Evolutionary conservation across 768 basidiomycete genomes (phyloP).

Genomic region (Boletus subcaerulescens): DNA sequence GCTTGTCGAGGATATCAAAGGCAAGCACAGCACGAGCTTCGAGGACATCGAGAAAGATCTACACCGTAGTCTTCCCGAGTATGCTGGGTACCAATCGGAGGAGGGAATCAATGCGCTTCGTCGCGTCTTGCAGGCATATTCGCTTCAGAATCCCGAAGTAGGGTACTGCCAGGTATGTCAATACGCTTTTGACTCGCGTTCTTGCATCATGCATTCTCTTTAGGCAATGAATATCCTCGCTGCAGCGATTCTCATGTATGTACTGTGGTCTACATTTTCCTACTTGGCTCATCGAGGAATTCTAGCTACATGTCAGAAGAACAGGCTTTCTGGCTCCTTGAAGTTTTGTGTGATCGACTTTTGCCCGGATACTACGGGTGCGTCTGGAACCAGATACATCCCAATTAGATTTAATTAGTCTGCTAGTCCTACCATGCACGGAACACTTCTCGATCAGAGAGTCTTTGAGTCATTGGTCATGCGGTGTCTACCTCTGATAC

Average conservation of each 20-base stretch:
- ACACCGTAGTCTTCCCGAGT: conserved; percentile 94
- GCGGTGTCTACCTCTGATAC: conserved; percentile 86
- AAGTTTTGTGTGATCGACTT: conserved; percentile 91
- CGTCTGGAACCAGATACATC: conserved; percentile 16
- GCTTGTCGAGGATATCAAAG: conserved; percentile 73
- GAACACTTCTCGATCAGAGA: conserved; percentile 95
- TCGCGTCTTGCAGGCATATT: conserved; percentile 91
- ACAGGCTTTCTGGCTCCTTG: conserved; percentile 95
- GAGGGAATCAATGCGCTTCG: conserved; percentile 83
- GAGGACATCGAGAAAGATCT: conserved; percentile 99
- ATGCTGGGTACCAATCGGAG: conserved; percentile 90
- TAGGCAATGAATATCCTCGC: conserved; percentile 98
- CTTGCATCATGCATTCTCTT: conserved; percentile 1
- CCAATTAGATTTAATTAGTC: conserved; percentile 2
- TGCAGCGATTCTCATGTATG: conserved; percentile 90
- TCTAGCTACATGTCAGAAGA: conserved; percentile 97
- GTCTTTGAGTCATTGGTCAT: conserved; percentile 95
- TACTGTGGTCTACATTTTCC: background rate
- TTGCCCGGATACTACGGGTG: conserved; percentile 97
- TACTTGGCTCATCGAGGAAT: conserved; percentile 5
- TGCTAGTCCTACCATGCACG: conserved; percentile 92
- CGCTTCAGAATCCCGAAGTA: conserved; percentile 89
- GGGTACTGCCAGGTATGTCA: conserved; percentile 85
- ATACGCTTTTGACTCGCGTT: background rate
- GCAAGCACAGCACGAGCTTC: conserved; percentile 80